These are phyloP conservation scores for Grigorovia jiainica DNA, from an alignment of 805 yeast species.

Conservation along the genomic window DNA sequence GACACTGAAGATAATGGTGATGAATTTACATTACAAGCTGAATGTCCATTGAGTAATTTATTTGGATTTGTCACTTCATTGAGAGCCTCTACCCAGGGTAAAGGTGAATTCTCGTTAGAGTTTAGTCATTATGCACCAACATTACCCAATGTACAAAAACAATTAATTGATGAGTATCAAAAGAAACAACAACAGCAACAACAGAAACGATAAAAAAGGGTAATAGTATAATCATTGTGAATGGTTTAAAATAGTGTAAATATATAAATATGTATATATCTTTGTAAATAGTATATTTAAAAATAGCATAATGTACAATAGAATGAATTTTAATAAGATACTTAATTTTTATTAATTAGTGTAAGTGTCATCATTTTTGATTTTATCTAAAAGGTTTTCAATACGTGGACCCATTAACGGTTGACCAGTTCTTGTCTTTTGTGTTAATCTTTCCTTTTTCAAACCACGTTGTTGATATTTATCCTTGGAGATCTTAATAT, in stretches of 20 bases:
- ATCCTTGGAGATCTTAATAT: conserved; percentile 28
- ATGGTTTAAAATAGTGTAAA: background rate
- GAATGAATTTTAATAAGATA: conserved; percentile 1
- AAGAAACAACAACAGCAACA: conserved; percentile 53
- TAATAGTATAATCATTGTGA: background rate
- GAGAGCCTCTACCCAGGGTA: conserved; percentile 97
- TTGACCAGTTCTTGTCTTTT: conserved; percentile 68
- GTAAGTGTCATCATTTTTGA: conserved; percentile 40
- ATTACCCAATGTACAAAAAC: conserved; percentile 80
- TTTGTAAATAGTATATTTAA: conserved; percentile 5
- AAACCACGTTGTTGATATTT: conserved; percentile 35
- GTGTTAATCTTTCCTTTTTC: conserved; percentile 37
- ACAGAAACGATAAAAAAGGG: conserved; percentile 29
- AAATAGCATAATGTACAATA: no score
- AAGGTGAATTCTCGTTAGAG: conserved; percentile 95
- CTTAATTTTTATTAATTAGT: conserved; percentile 8
- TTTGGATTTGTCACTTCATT: conserved; percentile 93
- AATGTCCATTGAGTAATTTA: conserved; percentile 92
- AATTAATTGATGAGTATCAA: conserved; percentile 75
- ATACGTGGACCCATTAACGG: conserved; percentile 89
- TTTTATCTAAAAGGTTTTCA: conserved; percentile 65
- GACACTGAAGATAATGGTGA: conserved; percentile 93
- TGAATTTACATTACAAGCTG: conserved; percentile 88
- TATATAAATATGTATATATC: background rate
- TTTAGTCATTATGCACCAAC: conserved; percentile 89